Evolutionary conservation across 2,329 filamentous ascomycete genomes (phyloP).

Genomic region (Alternaria sp.): DNA sequence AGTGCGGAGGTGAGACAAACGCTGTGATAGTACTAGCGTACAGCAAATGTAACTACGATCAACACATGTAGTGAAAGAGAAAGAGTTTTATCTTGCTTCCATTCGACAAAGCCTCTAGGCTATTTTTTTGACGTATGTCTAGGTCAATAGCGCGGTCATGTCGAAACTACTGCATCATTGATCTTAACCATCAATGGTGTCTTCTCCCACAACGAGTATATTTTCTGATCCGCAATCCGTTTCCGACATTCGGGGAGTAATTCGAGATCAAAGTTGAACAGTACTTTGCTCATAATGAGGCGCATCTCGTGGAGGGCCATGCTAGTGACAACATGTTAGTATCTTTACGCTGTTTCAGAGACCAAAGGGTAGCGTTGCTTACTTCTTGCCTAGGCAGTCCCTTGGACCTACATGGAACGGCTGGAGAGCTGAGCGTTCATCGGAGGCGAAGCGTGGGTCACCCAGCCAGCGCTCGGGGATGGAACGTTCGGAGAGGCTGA

Average conservation of each 20-base stretch:
- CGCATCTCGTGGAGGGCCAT: neutral
- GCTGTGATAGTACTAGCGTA: neutral
- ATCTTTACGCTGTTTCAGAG: neutral
- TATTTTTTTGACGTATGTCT: neutral
- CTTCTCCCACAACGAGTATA: neutral
- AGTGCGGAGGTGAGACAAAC: neutral
- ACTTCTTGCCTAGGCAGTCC: neutral
- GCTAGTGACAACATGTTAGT: neutral
- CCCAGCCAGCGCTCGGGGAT: neutral
- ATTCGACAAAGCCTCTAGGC: neutral
- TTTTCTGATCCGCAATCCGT: neutral
- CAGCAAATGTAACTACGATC: neutral
- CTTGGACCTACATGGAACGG: neutral
- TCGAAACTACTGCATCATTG: neutral
- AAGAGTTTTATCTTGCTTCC: neutral
- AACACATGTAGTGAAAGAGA: neutral
- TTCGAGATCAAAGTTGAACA: slow-evolving; percentile 6
- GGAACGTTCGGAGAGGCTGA: neutral
- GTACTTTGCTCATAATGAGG: neutral
- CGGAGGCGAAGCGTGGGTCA: neutral
- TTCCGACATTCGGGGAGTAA: neutral
- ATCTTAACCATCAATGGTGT: neutral
- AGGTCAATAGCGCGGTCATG: neutral
- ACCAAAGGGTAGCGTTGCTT: neutral
- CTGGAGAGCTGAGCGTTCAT: neutral